Evolutionary conservation across 2,329 filamentous ascomycete species (phyloP), one percentile per base, ranked within the genome.

Genomic region (Paradendryphiella salina): DNA sequence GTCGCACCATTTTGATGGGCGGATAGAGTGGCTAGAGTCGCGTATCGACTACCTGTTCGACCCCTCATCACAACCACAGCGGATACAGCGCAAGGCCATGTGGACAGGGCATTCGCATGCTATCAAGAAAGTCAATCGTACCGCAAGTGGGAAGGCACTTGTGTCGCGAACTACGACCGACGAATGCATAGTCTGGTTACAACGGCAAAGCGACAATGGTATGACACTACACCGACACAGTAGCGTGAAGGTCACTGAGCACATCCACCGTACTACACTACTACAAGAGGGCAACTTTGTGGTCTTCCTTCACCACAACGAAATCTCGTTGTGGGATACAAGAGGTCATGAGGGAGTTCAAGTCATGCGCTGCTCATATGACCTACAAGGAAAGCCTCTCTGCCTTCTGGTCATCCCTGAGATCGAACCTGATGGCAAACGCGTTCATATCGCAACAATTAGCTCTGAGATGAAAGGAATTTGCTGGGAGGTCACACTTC

Each of bases 81-180:
- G 89, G 1, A 74, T 95, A 13, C 74, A 77, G 15, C 79, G 84
- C 11, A 83, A 82, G 55, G 82, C 84, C 2, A 81, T 85, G 1
- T 95, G 91, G 89, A 90, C 90, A 1, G 92, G 93, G 1, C 92
- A 96, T 75, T 88, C 87, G 13, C 82, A 82, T 13, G 80, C 89
- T 0, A 85, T 96, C 55, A 87, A 88, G 65, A 96, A 95, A 68
- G 89, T 96, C 52, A 87, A 95, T 37, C 86, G 91, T 54, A 95
- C 92, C 64, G 88, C 88, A 35, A 89, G 86, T 63, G 92, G 91
- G 7, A 82, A 85, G 57, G 87, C 90, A 4, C 78, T 96, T 35
- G 85, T 96, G 26, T 96, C 92, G 5, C 82, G 90, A 43, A 96
- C 92, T 0, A 80, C 85, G 52, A 80, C 85, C 35, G 88, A 90